Evolutionary conservation across 441 rosid species (phyloP), one percentile per base, ranked within the genome.

Genomic region (Raphanus hybrid): DNA sequence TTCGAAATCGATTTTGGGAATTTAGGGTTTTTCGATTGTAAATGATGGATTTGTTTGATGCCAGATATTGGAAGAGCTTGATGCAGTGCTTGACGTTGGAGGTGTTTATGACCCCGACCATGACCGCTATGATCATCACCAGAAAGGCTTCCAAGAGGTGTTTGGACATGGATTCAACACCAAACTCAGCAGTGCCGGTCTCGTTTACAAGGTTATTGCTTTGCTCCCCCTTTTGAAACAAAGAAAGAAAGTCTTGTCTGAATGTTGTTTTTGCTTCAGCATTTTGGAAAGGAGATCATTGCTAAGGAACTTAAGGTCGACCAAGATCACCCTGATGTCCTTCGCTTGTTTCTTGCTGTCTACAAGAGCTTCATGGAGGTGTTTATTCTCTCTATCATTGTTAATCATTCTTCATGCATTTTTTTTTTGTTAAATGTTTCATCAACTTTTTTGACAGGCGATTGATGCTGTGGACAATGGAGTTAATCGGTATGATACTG

Each of bases 51-150:
- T n/a, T n/a, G n/a, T n/a, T n/a, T n/a, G n/a, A n/a, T n/a, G n/a
- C n/a, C 26, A 92, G 97, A 89, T 91, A 23, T 80, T 96, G 87
- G 97, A 87, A 68, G 86, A 84, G 57, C 91, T 96, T 79, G 99
- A 96, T 81, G 98, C 96, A 8, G 97, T 90, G 80, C 93, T 93
- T 78, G 99, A 96, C 86, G 99, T 93, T 69, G 98, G 97, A 16
- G 99, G 98, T 15, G 94, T 87, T 62, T 92, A 92, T 81, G 98
- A 96, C 64, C 94, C 97, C 1, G 82, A 70, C 27, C 78, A 75
- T 26, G 94, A 96, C 61, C 76, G 94, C 8, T 96, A 90, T 71
- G 98, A 93, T 84, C 97, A 91, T 85, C 97, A 93, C 82, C 98
- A 90, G 66, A 90, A 88, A 63, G 92, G 90, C 3, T 90, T 87